phyloP scores from a whole-genome alignment of 2,329 filamentous ascomycete species.

The Graphium sp. region DNA sequence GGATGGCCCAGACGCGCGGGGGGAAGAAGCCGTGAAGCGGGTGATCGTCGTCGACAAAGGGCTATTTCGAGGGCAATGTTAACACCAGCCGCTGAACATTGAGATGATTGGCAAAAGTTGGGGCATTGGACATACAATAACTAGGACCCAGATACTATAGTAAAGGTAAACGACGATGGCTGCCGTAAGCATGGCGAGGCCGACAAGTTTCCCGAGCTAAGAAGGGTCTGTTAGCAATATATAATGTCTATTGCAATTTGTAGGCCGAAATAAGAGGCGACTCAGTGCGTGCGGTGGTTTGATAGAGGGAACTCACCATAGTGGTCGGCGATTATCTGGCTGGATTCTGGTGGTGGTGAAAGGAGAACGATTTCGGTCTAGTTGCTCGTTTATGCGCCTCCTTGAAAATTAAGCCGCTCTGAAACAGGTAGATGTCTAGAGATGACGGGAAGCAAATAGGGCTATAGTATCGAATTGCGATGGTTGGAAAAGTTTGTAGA shows the following conservation, averaged over 20 bases:
- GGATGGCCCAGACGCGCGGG: conserved; percentile 95
- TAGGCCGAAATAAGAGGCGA: no score
- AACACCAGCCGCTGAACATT: conserved; percentile 2
- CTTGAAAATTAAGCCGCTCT: no score
- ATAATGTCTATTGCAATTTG: no score
- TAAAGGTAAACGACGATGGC: conserved; percentile 54
- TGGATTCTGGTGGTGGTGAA: no score
- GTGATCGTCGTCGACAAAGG: conserved; percentile 92
- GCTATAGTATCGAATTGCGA: no score
- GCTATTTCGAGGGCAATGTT: conserved; percentile 34
- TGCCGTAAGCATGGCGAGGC: conserved; percentile 52
- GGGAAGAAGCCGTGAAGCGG: conserved; percentile 90
- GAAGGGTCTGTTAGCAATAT: background rate
- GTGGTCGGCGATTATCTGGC: conserved; percentile 1
- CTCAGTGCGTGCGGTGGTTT: conserved; percentile 6
- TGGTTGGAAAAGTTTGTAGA: no score
- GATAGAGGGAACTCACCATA: conserved; percentile 5
- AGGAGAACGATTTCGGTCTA: no score
- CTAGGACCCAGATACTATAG: conserved; percentile 93
- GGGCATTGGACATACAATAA: conserved; percentile 54
- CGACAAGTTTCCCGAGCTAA: conserved; percentile 76
- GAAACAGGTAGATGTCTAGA: no score
- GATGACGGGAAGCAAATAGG: no score
- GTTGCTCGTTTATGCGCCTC: no score
- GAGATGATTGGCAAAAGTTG: conserved; percentile 3